Evolutionary conservation across 495 filamentous ascomycete species (phyloP).

Genomic region (Clohesyomyces aquaticus): DNA sequence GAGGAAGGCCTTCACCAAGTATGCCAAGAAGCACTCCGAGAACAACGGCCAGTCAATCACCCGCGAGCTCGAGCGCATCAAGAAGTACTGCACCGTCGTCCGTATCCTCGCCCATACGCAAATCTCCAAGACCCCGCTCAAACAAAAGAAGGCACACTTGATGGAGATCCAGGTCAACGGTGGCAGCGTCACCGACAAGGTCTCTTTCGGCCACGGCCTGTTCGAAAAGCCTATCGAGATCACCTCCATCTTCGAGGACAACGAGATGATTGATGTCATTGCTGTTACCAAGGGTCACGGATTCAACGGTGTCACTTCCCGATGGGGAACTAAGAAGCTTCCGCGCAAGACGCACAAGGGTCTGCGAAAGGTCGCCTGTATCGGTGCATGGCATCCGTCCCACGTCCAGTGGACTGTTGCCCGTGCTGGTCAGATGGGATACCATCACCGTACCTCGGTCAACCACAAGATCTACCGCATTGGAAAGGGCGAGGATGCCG

Average conservation of each 20-base stretch:
- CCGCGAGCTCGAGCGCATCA: conserved; percentile 98
- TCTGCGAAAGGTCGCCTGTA: conserved; percentile 99
- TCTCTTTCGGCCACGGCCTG: conserved; percentile 87
- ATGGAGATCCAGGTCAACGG: conserved; percentile 99
- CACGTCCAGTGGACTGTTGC: conserved; percentile 99
- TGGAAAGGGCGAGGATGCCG: conserved; percentile 83
- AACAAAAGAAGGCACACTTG: conserved; percentile 99
- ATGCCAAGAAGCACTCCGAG: conserved; percentile 99
- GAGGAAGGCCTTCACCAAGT: conserved; percentile 99
- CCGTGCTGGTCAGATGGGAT: conserved; percentile 99
- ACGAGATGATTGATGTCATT: conserved; percentile 99
- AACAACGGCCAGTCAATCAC: conserved; percentile 83
- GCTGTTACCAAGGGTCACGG: conserved; percentile 99
- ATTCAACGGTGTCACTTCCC: conserved; percentile 92
- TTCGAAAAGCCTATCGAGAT: conserved; percentile 99
- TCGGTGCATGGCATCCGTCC: conserved; percentile 99
- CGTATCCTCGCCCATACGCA: conserved; percentile 99
- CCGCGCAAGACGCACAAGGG: conserved; percentile 99
- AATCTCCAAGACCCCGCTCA: conserved; percentile 97
- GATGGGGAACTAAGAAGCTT: conserved; percentile 99
- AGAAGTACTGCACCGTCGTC: conserved; percentile 99
- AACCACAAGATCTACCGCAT: conserved; percentile 99
- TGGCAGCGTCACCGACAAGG: conserved; percentile 91
- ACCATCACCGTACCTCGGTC: conserved; percentile 99
- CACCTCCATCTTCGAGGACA: conserved; percentile 95